Base-by-base conservation (phyloP, 345 rosid species). In the Ailanthus altissimus region DNA sequence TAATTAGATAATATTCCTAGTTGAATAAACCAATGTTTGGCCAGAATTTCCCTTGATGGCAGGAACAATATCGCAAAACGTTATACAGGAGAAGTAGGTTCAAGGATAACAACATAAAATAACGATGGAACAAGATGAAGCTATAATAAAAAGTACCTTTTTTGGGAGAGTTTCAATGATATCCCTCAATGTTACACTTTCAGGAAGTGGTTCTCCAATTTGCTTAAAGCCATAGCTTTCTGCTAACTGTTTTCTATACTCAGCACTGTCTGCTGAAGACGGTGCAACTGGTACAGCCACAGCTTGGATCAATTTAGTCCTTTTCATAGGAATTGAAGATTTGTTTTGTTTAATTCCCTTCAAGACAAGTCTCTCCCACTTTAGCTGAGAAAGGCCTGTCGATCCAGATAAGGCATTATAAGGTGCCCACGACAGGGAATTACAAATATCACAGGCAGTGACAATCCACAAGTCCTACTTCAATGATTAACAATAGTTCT, bases 151-250 rank as follows among this genome's bases (percentile, higher is more conserved):
- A 7, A 3, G 15, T 80, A 92, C 99, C 97, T 88, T 85, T 76
- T 85, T 89, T 0, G 98, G 99, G 73, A 95, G 92, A 50, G 98
- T 89, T 78, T 90, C 92, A 6, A 93, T 82, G 73, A 95, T 75
- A 80, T 93, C 88, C 88, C 84, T 95, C 72, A 93, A 81, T 1
- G 91, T 90, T 74, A 95, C 91, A 83, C 76, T 88, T 3, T 82
- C 92, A 58, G 98, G 98, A 83, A 93, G 94, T 20, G 89, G 91
- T 83, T 92, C 92, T 77, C 98, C 99, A 79, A 95, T 91, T 83
- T 92, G 89, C 78, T 70, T 84, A 81, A 95, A 93, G 42, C 99
- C 99, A 82, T 92, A 95, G 40, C 74, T 89, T 61, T 93, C 93
- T 6, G 96, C 93, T 67, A 90, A 76, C 79, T 90, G 85, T 43